Base-by-base conservation (phyloP, 495 filamentous ascomycete species). In the Trichodelitschia bisporula region DNA sequence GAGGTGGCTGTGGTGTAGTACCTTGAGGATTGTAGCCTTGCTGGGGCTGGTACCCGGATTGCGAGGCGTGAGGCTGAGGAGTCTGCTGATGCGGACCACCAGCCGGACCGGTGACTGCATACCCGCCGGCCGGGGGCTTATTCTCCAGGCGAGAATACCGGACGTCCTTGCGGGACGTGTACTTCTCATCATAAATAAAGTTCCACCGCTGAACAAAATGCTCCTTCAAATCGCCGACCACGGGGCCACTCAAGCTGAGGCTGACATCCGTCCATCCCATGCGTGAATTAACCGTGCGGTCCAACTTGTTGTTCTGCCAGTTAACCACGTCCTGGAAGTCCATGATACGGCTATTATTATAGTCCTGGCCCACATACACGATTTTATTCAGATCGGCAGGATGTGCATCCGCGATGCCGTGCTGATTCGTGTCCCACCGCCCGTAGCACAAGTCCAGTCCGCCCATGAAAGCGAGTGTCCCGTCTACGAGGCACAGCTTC, bases 191-290 rank as follows among this genome's bases (percentile, higher is more conserved):
- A 34, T 69, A 91, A 33, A 95, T 86, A 45, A 76, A 92, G 51
- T 92, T 91, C 83, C 84, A 95, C 35, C 84, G 58, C 38, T 91
- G 68, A 9, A 69, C 59, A 41, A 95, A 95, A 42, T 92, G 79
- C 2, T 59, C 57, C 13, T 65, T 58, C 12, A 95, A 54, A 43
- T 79, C 84, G 31, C 75, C 58, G 0, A 89, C 71, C 8, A 73
- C 72, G 0, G 74, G 74, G 0, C 84, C 84, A n/a, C 59, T 61
- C 16, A 95, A 41, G 34, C 72, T 79, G 18, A 95, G 54, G 18
- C 76, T 73, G 33, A 95, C 62, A 51, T 95, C 84, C 15, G 77
- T 72, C 82, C 82, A 92, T 6, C 84, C 84, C 79, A 95, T 92
- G 30, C 84, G 65, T 6, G 77, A 76, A 49, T 55, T 75, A 38